Evolutionary conservation across 75 land plant species (phyloP), one percentile per base, ranked within the genome.

Genomic region (Isoetes taiwanensis): DNA sequence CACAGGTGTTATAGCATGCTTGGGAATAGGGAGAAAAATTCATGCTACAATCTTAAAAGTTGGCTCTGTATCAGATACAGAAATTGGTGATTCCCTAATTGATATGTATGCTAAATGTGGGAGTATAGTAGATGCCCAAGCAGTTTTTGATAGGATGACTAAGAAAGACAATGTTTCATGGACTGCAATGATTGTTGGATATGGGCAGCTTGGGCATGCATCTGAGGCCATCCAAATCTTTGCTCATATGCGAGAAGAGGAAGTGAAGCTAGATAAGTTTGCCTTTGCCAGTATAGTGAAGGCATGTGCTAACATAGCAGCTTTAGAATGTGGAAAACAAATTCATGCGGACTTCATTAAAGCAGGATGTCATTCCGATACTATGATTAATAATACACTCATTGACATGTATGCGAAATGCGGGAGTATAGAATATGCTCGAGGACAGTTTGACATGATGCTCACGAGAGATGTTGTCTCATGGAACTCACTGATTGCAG

Each of bases 1-100:
- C 58, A 43, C 56, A 27, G 76, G 71, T 56, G 28, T 27, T 20
- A 56, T 41, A 20, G 79, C 76, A 41, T 34, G 69, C 31, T 48
- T 80, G 25, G 73, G n/a, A 41, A 57, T 35, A 19, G 77, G 81
- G 34, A 73, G 54, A 55, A 70, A 78, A 35, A 64, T 78, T 17
- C 77, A 74, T 50, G 53, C 74, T 25, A 35, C 59, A 24, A 54
- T 67, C 19, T 23, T 78, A 8, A 55, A 62, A 16, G 23, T 24
- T 25, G 68, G 71, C 21, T 50, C 69, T 40, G 61, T 67, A 28
- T 2, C 10, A 5, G 68, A 74, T 46, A 65, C 57, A 20, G 42
- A 32, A 41, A 17, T 83, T 16, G 80, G 72, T 5, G 74, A 71
- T 39, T n/a, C 63, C 23, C 21, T 60, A 2, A 27, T 38, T 25